Evolutionary conservation across 176 grass and related monocot genomes (phyloP), one percentile per base, ranked within the genome.

Genomic region (Echinochloa phyllopogon): DNA sequence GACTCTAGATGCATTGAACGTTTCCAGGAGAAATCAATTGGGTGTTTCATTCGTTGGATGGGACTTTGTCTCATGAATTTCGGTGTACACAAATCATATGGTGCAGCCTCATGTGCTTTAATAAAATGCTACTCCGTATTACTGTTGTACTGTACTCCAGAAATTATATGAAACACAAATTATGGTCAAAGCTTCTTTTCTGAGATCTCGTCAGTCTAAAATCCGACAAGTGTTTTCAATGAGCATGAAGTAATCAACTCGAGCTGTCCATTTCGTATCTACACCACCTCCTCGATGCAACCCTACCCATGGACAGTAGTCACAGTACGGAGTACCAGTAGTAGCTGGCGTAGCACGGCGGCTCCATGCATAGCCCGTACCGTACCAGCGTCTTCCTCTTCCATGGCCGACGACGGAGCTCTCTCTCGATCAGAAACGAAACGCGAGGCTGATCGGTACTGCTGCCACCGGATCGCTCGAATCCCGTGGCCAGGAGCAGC

Each of bases 401-500:
- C n/a, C n/a, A 41, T 43, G 17, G 36, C 0, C 6, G 36, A 16
- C 6, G 63, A 9, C 7, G 21, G 39, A 47, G 18, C 66, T 69
- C 20, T 10, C 12, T 6, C 53, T 56, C 20, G 7, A 57, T 9
- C 53, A n/a, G 53, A 57, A 3, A n/a, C 55, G 55, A 52, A 17
- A 17, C 50, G 18, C 40, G 67, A 44, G 40, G 21, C 18, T 1
- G 40, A 4, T 21, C 23, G 21, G 48, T 37, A 53, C 27, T 43
- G 72, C 36, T 56, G 77, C 70, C 71, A 78, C 23, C 10, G 58
- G 33, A 20, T 23, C 18, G 65, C 20, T 11, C 10, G 87, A 44
- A 88, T 79, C 74, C 60, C 81, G 86, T 78, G 50, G 51, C 41
- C 51, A 67, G 40, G 63, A 4, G 21, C 41, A 8, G 44, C 21